Percentiles rank a stretch among this genome's conserved stretches.
phyloP scores from a whole-genome alignment of 2,329 filamentous ascomycete species.

The Xylariaceae sp. region DNA sequence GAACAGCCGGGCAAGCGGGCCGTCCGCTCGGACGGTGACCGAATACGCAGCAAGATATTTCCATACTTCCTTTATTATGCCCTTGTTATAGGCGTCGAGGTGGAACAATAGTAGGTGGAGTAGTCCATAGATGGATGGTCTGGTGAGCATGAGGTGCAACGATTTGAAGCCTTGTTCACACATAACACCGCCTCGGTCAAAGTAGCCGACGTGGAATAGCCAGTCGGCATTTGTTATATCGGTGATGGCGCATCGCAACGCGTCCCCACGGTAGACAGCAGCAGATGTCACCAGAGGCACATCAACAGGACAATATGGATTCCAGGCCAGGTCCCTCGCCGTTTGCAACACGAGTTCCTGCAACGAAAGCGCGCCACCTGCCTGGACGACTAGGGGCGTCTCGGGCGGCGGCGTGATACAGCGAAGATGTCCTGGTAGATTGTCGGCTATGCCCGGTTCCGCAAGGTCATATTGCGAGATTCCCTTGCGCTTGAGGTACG shows the following conservation, averaged over 20 bases:
- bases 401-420: conserved; percentile 31
- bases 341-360: conserved; percentile 31
- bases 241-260: conserved; percentile 30
- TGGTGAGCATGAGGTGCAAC: conserved; percentile 28
- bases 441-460: conserved; percentile 28
- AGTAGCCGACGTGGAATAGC: conserved; percentile 29
- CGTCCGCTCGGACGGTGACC: conserved; percentile 23
- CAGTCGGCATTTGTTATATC: conserved; percentile 32
- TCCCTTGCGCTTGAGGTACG: conserved; percentile 50
- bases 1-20: conserved; percentile 28
- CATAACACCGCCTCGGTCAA: conserved; percentile 28
- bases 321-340: conserved; percentile 30
- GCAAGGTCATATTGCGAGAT: conserved; percentile 49
- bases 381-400: conserved; percentile 22
- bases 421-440: conserved; percentile 29
- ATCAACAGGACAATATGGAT: conserved; percentile 28
- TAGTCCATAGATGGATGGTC: conserved; percentile 29
- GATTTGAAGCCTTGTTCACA: conserved; percentile 30
- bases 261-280: conserved; percentile 29
- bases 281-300: conserved; percentile 29
- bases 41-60: conserved; percentile 30
- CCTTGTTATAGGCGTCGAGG: conserved; percentile 30
- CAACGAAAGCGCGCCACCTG: conserved; percentile 28
- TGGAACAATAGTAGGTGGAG: conserved; percentile 28
- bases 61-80: conserved; percentile 31